phyloP scores from a whole-genome alignment of 257 asterid genomes.

The Nicotiana paniculata region DNA sequence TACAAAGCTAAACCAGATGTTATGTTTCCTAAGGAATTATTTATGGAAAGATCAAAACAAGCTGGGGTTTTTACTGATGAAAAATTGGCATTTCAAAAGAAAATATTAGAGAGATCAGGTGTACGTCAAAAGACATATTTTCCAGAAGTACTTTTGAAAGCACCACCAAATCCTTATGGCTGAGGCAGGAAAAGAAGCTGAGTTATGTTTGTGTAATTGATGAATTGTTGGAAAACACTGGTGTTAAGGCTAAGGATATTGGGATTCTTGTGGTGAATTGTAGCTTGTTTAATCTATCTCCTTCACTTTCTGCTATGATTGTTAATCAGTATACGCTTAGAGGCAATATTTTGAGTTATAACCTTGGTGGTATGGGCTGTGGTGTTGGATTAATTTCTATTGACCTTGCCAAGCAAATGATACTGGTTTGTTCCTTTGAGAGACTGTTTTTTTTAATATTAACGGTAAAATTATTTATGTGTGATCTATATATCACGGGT shows the following conservation, averaged over 20 bases:
- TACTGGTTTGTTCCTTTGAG: constrained; percentile 34
- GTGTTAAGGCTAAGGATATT: constrained; percentile 57
- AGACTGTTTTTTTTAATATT: neutral
- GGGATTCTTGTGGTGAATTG: constrained; percentile 72
- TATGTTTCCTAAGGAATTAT: constrained; percentile 44
- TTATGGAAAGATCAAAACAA: constrained; percentile 35
- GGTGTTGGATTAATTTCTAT: constrained; percentile 79
- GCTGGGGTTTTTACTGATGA: constrained; percentile 42
- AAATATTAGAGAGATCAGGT: constrained; percentile 60
- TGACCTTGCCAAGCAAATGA: constrained; percentile 73
- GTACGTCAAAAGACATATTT: constrained; percentile 66
- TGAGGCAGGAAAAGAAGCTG: constrained; percentile 62
- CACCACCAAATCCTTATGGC: constrained; percentile 55
- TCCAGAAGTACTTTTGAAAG: constrained; percentile 39
- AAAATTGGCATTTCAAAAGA: constrained; percentile 49
- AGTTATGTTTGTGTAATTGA: constrained; percentile 76
- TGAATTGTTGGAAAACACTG: constrained; percentile 49
- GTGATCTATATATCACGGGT: too few relatives aligned
- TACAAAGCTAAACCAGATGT: constrained; percentile 42
- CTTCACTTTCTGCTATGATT: constrained; percentile 67
- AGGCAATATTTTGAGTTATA: constrained; percentile 62
- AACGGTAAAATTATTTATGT: too few relatives aligned
- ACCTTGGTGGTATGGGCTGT: constrained; percentile 90
- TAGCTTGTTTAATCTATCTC: constrained; percentile 67
- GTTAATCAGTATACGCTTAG: constrained; percentile 71